These are phyloP conservation scores for Remersonia thermophila DNA, from an alignment of 2,329 filamentous ascomycete genomes.

Conservation along the genomic window DNA sequence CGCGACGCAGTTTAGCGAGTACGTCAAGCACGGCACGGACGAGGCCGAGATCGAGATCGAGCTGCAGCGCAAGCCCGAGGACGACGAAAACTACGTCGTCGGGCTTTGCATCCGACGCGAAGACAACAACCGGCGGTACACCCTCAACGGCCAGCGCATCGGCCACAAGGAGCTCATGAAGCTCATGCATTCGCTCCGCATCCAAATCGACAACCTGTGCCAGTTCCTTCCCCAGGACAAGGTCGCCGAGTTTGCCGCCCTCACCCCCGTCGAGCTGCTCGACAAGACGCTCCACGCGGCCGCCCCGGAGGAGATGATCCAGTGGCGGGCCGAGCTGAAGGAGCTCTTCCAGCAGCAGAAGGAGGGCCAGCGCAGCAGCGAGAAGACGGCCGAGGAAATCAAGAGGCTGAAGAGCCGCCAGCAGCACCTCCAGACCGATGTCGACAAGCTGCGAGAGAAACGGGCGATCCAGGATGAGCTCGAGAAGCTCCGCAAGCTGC, in stretches of 20 bases:
- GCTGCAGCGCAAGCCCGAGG: slow-evolving; percentile 52
- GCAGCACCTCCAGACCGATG: slow-evolving; percentile 61
- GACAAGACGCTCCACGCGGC: slow-evolving; percentile 80
- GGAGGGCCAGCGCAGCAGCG: slow-evolving; percentile 43
- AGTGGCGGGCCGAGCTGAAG: slow-evolving; percentile 67
- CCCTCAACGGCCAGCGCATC: slow-evolving; percentile 54
- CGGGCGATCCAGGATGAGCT: slow-evolving; percentile 34
- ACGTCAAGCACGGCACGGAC: slow-evolving; percentile 77
- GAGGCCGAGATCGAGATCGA: slow-evolving; percentile 84
- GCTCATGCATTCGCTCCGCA: slow-evolving; percentile 61
- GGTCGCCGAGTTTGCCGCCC: slow-evolving; percentile 82
- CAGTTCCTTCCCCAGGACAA: slow-evolving; percentile 95
- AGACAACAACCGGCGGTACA: slow-evolving; percentile 71
- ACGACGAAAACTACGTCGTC: slow-evolving; percentile 57
- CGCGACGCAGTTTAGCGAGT: slow-evolving; percentile 73
- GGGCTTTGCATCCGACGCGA: slow-evolving; percentile 67
- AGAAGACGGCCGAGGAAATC: slow-evolving; percentile 50
- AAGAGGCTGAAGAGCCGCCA: slow-evolving; percentile 61
- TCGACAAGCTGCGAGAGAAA: slow-evolving; percentile 69
- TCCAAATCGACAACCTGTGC: slow-evolving; percentile 95
- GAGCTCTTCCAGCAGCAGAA: slow-evolving; percentile 58
- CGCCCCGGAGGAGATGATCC: slow-evolving; percentile 66
- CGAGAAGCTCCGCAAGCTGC: slow-evolving; percentile 31
- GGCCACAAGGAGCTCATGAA: slow-evolving; percentile 52
- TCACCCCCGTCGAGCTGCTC: slow-evolving; percentile 70